Percentiles rank a stretch among this genome's conserved stretches.
phyloP scores from a whole-genome alignment of 2,329 filamentous ascomycete genomes.

The Diaporthe sp. region DNA sequence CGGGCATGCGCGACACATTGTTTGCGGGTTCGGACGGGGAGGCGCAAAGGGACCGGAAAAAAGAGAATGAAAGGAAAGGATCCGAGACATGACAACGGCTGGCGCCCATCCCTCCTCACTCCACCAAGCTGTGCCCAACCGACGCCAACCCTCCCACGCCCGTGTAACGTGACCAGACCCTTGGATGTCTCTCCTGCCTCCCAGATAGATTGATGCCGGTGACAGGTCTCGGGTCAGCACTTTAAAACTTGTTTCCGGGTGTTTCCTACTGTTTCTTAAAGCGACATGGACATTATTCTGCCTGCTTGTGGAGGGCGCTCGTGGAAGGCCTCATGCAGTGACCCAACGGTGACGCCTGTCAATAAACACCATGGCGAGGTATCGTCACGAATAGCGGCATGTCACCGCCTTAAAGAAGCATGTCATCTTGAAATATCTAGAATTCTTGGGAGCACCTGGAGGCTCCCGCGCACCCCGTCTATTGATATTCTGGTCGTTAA shows the following conservation, averaged over 20 bases:
- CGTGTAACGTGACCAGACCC: conserved; percentile 17
- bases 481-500: background rate
- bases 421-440: background rate
- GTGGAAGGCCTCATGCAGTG: background rate
- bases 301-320: background rate
- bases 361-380: background rate
- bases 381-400: background rate
- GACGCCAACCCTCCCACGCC: background rate
- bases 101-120: background rate
- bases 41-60: background rate
- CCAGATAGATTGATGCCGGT: background rate
- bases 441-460: background rate
- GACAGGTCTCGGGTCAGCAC: conserved; percentile 31
- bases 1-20: conserved; percentile 9
- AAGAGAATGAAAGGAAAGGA: background rate
- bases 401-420: background rate
- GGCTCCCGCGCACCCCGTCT: background rate
- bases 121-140: background rate
- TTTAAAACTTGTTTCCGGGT: background rate
- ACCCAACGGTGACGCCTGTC: conserved; percentile 6
- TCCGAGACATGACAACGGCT: conserved; percentile 24
- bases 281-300: background rate
- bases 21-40: background rate
- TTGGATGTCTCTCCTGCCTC: conserved; percentile 19
- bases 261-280: background rate